Evolutionary conservation across 2,329 filamentous ascomycete genomes (phyloP), one percentile per base, ranked within the genome.

Genomic region (Epichloe uncinata): DNA sequence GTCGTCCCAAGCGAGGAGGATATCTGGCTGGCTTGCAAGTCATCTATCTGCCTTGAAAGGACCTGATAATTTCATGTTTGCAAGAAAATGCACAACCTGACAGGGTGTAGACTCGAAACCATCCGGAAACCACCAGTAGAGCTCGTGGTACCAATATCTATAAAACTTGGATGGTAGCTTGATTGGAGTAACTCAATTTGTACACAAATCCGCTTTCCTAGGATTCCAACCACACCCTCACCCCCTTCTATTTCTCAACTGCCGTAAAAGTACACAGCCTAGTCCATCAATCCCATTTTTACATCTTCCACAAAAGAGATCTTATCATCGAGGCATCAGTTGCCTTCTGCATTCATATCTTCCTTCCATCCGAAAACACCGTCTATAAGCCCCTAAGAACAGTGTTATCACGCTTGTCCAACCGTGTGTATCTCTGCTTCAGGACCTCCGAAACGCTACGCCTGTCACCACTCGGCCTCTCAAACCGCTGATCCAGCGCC

Each of bases 401-500:
- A 30, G 69, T 66, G 52, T 71, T 69, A 53, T 75, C 69, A 57
- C 68, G 66, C 60, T 70, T 56, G 41, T 71, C 68, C 52, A 75
- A 62, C 0, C 71, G 72, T 56, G 61, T 69, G 58, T 82, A 82
- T 57, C 78, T 67, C 60, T 80, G 75, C 45, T 66, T 69, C 48
- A 82, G 63, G 41, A 71, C 68, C 59, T 80, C 73, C 53, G 76
- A 69, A 18, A 75, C 73, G 43, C 68, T 74, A 65, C 73, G 73
- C 52, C 70, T 66, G 54, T 70, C 59, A 49, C 60, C 60, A 13
- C 61, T 62, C 41, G 66, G 58, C 55, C 67, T 70, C 61, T 73
- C 66, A 55, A 73, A 81, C 46, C 78, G 68, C 63, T 79, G 67
- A 50, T 70, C 65, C 52, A 75, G 64, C 9, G 75, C 76, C 61